phyloP scores from a whole-genome alignment of 2,329 filamentous ascomycete genomes.

The Plectosphaerella sp. region DNA sequence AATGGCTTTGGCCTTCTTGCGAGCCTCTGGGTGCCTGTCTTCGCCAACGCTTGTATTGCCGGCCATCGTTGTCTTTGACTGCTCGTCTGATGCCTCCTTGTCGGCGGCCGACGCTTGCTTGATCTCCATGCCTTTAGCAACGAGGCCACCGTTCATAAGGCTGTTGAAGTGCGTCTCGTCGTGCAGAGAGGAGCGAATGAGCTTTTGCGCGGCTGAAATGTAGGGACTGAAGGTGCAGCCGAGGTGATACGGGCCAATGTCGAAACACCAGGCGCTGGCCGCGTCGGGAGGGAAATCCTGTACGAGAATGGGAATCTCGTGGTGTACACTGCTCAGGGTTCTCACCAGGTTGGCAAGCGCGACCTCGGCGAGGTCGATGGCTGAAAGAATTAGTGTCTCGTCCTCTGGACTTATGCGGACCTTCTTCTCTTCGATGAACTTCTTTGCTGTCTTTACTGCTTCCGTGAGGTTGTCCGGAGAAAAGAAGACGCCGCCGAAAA shows the following conservation, averaged over 20 bases:
- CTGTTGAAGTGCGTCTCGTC: conserved; percentile 39
- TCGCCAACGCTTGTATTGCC: conserved; percentile 40
- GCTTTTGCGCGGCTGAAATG: conserved; percentile 47
- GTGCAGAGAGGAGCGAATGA: conserved; percentile 40
- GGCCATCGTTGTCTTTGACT: conserved; percentile 16
- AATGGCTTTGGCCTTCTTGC: conserved; percentile 22
- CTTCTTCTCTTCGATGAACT: conserved; percentile 61
- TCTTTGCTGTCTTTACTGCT: conserved; percentile 60
- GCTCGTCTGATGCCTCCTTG: background rate
- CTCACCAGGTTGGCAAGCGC: conserved; percentile 61
- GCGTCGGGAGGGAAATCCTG: conserved; percentile 57
- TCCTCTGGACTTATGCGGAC: conserved; percentile 60
- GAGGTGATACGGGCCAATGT: conserved; percentile 51
- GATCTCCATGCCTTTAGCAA: conserved; percentile 27
- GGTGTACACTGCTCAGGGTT: conserved; percentile 60
- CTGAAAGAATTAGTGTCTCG: conserved; percentile 52
- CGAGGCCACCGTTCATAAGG: conserved; percentile 41
- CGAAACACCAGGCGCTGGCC: conserved; percentile 57
- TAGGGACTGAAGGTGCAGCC: conserved; percentile 47
- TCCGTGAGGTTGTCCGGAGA: conserved; percentile 56
- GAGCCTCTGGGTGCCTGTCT: conserved; percentile 16
- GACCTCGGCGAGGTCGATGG: conserved; percentile 59
- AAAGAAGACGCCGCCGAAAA: conserved; percentile 79
- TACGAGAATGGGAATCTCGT: conserved; percentile 75
- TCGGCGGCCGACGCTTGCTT: background rate